A percentile compares a stretch with the other conserved stretches of the same genome.
phyloP scores from a whole-genome alignment of 2,329 filamentous ascomycete species.

The Fragosphaeria purpurea region DNA sequence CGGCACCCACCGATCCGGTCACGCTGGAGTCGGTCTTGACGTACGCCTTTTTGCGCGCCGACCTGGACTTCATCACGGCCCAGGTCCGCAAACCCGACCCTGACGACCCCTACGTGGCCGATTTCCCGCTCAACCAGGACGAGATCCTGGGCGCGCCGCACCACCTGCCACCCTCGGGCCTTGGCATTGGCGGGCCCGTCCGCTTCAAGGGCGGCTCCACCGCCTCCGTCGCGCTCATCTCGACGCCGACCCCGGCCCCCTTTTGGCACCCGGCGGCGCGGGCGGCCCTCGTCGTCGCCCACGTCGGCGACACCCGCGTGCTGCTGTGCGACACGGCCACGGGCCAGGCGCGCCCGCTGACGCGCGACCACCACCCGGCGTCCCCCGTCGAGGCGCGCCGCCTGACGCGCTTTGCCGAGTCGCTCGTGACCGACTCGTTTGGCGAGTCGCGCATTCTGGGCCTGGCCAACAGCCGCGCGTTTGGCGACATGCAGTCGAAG shows the following conservation, averaged over 20 bases:
- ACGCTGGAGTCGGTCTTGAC: constrained; percentile 70
- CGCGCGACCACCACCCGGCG: constrained; percentile 87
- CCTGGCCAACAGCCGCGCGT: constrained; percentile 85
- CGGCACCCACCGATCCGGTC: constrained; percentile 21
- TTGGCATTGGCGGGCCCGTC: constrained; percentile 59
- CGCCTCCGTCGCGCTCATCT: constrained; percentile 80
- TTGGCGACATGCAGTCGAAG: constrained; percentile 87
- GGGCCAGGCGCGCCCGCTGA: constrained; percentile 69
- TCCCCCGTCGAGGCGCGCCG: constrained; percentile 73
- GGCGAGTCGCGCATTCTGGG: constrained; percentile 93
- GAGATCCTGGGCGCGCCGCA: constrained; percentile 64
- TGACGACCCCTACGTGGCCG: constrained; percentile 58
- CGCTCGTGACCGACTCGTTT: constrained; percentile 89
- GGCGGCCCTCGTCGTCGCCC: constrained; percentile 74
- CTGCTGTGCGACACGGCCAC: constrained; percentile 80
- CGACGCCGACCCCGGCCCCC: constrained; percentile 79
- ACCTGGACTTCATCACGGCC: constrained; percentile 86
- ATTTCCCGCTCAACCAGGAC: constrained; percentile 72
- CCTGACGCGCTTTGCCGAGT: constrained; percentile 65
- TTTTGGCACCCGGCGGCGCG: constrained; percentile 91
- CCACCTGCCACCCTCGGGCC: constrained; percentile 42
- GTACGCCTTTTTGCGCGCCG: constrained; percentile 88
- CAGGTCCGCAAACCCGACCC: constrained; percentile 75
- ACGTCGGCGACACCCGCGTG: constrained; percentile 88
- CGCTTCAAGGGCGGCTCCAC: constrained; percentile 93